Evolutionary conservation across 768 basidiomycete genomes (phyloP), one percentile per base, ranked within the genome.

Genomic region (Lentinula raphanica): DNA sequence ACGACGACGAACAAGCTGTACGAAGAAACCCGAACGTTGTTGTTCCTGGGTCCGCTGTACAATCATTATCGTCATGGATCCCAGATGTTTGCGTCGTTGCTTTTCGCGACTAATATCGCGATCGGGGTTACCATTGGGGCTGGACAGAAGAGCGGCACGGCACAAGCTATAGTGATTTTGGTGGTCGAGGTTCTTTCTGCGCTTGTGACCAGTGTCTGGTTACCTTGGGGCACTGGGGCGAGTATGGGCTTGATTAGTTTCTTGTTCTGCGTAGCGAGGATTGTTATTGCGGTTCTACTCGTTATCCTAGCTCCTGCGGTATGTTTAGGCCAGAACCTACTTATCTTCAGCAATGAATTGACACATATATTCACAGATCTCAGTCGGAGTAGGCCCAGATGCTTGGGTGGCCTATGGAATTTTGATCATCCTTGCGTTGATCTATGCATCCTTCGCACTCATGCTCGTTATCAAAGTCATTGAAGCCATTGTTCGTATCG

Each of bases 201-300:
- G 5, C 75, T 98, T 58, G 84, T 91, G 27, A 97, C 95, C 31
- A 94, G 91, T 60, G 77, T 96, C 31, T 97, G 93, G 93, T 80
- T 97, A 59, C 95, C 95, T 17, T 99, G 96, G 96, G 93, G 92
- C 29, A 89, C 89, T 54, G 94, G 96, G 1, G 94, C 96, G 1
- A 91, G 93, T 60, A 98, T 98, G 97, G 96, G 95, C 13, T 78
- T 94, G 35, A 87, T 96, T 59, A 94, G 92, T 69, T 98, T 98
- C 77, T 75, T 97, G 66, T 88, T 96, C 65, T 94, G 92, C 59
- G 90, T 96, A 4, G 86, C 90, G 21, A 80, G 96, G 62, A 95
- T 97, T 65, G 86, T 94, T 27, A 82, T 94, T 23, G 90, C 92
- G 2, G 94, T 98, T 13, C 72, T 99, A 32, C 76, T 98, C 46